Evolutionary conservation across 1,139 yeast genomes (phyloP).

Genomic region (Insectozyma bohioensis): DNA sequence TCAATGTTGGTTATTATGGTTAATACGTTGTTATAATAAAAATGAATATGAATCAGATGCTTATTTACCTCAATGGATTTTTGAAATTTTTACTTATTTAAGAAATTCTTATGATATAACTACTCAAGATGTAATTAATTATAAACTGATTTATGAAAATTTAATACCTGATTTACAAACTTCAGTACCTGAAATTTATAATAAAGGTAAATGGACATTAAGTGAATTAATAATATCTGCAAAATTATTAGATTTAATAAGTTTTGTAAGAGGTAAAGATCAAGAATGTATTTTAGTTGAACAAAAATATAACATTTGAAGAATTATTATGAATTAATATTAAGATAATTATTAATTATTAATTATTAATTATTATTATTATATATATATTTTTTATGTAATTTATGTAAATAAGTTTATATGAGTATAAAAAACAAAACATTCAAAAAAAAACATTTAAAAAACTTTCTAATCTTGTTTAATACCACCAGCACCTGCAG

Average conservation of each 20-base stretch:
- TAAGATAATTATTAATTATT: too few relatives aligned
- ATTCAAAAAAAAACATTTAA: too few relatives aligned
- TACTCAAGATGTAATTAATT: conserved; percentile 56
- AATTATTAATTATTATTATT: too few relatives aligned
- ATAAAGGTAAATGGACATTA: conserved; percentile 62
- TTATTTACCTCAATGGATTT: conserved; percentile 55
- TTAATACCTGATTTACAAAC: conserved; percentile 53
- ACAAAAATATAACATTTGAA: conserved; percentile 7
- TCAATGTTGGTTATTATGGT: conserved; percentile 61
- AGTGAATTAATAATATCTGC: conserved; percentile 60
- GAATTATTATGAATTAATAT: not conserved
- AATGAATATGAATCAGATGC: conserved; percentile 27
- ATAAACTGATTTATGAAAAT: conserved; percentile 51
- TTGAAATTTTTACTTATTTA: conserved; percentile 41
- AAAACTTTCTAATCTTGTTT: conserved; percentile 66
- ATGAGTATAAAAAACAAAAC: too few relatives aligned
- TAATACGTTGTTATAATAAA: conserved; percentile 58
- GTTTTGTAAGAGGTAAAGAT: conserved; percentile 59
- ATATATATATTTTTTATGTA: too few relatives aligned
- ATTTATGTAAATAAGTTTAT: too few relatives aligned
- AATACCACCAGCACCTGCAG: conserved; percentile 84
- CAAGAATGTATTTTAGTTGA: conserved; percentile 58
- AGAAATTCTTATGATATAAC: conserved; percentile 32
- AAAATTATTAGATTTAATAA: conserved; percentile 54
- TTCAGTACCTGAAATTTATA: conserved; percentile 62